Evolutionary conservation across 148 eudicot genomes (phyloP), one percentile per base, ranked within the genome.

Genomic region (Camellia lanceoleosa): DNA sequence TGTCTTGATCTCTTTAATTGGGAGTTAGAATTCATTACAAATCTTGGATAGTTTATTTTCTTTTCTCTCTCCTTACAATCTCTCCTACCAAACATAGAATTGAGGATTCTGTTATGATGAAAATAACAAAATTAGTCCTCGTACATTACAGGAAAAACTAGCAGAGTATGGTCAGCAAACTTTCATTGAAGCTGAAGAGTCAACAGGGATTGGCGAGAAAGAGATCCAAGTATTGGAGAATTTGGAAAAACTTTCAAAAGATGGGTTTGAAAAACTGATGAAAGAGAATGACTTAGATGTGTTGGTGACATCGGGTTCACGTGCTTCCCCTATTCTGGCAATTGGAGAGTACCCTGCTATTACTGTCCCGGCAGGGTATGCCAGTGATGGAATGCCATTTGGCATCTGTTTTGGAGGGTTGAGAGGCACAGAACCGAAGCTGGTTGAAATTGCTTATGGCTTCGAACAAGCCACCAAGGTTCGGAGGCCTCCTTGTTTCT

Each of bases 311-410:
- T 77, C 83, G 0, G 82, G 84, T 18, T 12, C 77, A 9, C 19
- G 16, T 43, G 81, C 64, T 41, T 77, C 84, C 54, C 56, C 76
- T 1, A 82, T 86, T 12, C 82, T 80, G 19, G 89, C 89, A 61
- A 82, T 82, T 14, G 91, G 91, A 41, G 89, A 89, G 44, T 86
- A 73, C 78, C 91, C 91, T 7, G 89, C 69, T 10, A 88, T 88
- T 42, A 73, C 61, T 38, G 87, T 84, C 30, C 91, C 91, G 3
- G 89, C 87, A 19, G 91, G 77, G 10, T 88, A 88, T 43, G 83
- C 71, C 52, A 19, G 42, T 18, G 52, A 75, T 12, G 91, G 89
- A 54, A 79, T 82, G 78, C 91, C 91, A 7, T 38, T 82, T 56
- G 91, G 89, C 43, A 74, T 86, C 10, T 84, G 84, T n/a, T 86